Evolutionary conservation across 1,139 yeast genomes (phyloP).

Genomic region (Saccharomyces pastorianus): DNA sequence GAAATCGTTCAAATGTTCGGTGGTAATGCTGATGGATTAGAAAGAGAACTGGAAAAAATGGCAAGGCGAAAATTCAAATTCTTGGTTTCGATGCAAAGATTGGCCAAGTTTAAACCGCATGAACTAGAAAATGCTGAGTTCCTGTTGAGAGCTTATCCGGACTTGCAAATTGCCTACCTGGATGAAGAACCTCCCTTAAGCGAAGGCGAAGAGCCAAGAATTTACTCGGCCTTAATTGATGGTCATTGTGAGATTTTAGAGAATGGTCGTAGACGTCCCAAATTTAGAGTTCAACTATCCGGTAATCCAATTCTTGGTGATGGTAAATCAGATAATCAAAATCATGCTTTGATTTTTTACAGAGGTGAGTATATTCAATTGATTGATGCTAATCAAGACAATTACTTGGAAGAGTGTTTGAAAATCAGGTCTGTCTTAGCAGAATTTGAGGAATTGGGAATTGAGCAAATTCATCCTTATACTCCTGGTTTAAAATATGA

Average conservation of each 20-base stretch:
- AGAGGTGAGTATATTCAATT: constrained; percentile 98
- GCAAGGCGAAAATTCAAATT: constrained; percentile 98
- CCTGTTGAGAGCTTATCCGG: constrained; percentile 96
- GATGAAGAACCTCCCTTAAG: constrained; percentile 86
- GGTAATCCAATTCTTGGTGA: constrained; percentile 99
- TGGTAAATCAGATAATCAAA: constrained; percentile 98
- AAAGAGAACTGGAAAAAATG: constrained; percentile 95
- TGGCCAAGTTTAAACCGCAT: constrained; percentile 91
- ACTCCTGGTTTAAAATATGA: constrained; percentile 47
- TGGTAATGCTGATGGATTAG: constrained; percentile 91
- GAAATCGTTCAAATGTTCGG: constrained; percentile 97
- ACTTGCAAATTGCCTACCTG: constrained; percentile 92
- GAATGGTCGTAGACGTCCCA: constrained; percentile 97
- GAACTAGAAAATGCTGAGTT: constrained; percentile 98
- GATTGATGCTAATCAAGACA: constrained; percentile 98
- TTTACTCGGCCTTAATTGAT: constrained; percentile 91
- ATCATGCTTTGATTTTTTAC: constrained; percentile 91
- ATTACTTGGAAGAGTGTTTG: constrained; percentile 94
- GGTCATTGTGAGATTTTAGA: constrained; percentile 97
- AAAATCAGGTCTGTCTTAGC: constrained; percentile 95
- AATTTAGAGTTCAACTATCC: constrained; percentile 91
- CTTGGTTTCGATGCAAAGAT: constrained; percentile 96
- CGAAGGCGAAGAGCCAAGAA: constrained; percentile 97
- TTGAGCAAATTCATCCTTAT: constrained; percentile 75
- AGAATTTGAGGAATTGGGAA: constrained; percentile 92